Percentiles rank a stretch among this genome's conserved stretches.
These are phyloP conservation scores for Hemisphaericaspora nanyangensis DNA, from an alignment of 805 yeast species.

Conservation along the genomic window DNA sequence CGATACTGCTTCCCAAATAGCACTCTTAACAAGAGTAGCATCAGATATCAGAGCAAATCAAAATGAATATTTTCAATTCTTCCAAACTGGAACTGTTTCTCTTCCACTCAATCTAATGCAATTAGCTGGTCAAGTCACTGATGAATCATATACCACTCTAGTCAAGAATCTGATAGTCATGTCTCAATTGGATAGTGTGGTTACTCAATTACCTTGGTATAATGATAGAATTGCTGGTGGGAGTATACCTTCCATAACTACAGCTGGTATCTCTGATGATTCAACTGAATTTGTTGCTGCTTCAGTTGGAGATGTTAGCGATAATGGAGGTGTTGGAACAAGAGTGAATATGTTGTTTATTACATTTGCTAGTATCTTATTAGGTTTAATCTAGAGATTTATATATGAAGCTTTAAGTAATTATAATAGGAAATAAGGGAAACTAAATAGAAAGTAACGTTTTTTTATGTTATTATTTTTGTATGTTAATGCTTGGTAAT, in stretches of 20 bases:
- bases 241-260: slow-evolving; percentile 2
- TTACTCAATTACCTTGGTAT: slow-evolving; percentile 39
- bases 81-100: slow-evolving; percentile 20
- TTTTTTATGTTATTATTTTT: no score
- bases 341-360: not conserved
- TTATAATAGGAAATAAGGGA: not conserved
- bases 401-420: not conserved
- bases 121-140: slow-evolving; percentile 28
- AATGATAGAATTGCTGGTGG: slow-evolving; percentile 11
- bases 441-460: not conserved
- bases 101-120: slow-evolving; percentile 27
- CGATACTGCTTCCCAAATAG: slow-evolving; percentile 3
- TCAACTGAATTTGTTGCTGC: not conserved
- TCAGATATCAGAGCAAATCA: slow-evolving; percentile 26
- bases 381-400: not conserved
- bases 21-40: slow-evolving; percentile 33
- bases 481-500: no score
- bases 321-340: not conserved
- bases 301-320: not conserved
- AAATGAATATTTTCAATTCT: slow-evolving; percentile 22
- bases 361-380: not conserved
- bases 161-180: slow-evolving; percentile 19
- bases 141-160: slow-evolving; percentile 35
- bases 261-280: not conserved
- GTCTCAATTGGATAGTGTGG: slow-evolving; percentile 21